Conservation (phyloP, 2,329 filamentous ascomycete species). For the Emmonsiellopsis sp. region DNA sequence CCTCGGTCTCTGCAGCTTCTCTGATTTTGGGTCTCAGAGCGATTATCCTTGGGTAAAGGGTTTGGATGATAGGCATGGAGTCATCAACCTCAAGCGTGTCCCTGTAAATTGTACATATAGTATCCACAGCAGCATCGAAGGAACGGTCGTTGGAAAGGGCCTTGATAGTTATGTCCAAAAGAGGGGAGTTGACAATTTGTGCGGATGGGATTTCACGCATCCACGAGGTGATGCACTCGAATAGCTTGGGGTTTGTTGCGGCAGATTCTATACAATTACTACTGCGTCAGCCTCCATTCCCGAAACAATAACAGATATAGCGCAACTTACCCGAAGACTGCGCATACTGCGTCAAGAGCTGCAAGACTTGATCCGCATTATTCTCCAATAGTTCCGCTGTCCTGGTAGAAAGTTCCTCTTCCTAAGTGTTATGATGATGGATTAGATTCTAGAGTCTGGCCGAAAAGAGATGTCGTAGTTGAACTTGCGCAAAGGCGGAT, state of each 20-base stretch:
- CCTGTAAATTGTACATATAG: slow-evolving; percentile 79
- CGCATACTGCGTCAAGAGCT: slow-evolving; percentile 79
- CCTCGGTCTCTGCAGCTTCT: slow-evolving; percentile 67
- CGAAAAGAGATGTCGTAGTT: slow-evolving; percentile 12
- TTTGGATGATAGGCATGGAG: slow-evolving; percentile 69
- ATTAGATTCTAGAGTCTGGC: slow-evolving; percentile 39
- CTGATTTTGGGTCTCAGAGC: slow-evolving; percentile 67
- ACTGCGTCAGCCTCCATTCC: background rate
- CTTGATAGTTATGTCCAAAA: slow-evolving; percentile 71
- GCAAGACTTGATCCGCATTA: slow-evolving; percentile 80
- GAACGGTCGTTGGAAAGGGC: slow-evolving; percentile 64
- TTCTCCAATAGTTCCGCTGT: slow-evolving; percentile 84
- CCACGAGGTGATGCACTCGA: slow-evolving; percentile 97
- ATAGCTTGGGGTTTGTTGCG: slow-evolving; percentile 75
- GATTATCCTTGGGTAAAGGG: slow-evolving; percentile 72
- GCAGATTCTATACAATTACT: slow-evolving; percentile 52
- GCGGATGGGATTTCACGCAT: slow-evolving; percentile 80
- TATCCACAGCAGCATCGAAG: slow-evolving; percentile 83
- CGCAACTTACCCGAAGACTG: slow-evolving; percentile 67
- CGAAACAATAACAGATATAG: background rate
- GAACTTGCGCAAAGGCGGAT: slow-evolving; percentile 15
- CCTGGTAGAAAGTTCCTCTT: slow-evolving; percentile 83
- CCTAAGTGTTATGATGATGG: slow-evolving; percentile 51
- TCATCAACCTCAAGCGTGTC: slow-evolving; percentile 94
- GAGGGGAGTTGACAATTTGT: slow-evolving; percentile 73